Conservation (phyloP, 73 alveolate species). For the Urostyla sp. region DNA sequence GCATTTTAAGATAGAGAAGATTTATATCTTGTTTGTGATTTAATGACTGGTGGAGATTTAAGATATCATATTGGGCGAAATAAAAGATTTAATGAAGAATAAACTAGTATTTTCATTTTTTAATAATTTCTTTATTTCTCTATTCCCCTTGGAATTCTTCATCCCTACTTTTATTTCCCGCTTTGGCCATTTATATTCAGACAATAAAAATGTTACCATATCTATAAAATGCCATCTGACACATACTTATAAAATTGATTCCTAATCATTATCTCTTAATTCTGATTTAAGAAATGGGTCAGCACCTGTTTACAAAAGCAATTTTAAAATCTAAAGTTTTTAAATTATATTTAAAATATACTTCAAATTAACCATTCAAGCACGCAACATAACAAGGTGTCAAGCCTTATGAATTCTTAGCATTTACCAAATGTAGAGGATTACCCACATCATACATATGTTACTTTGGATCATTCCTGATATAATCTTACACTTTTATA, state of each 20-base stretch:
- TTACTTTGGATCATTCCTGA: slow-evolving; percentile 20
- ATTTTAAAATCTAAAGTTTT: too few species aligned
- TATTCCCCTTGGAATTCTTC: too few species aligned
- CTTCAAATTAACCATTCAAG: slow-evolving; percentile 31
- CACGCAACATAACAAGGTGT: slow-evolving; percentile 33
- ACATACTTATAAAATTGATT: too few species aligned
- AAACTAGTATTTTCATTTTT: slow-evolving; percentile 75
- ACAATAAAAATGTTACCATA: too few species aligned
- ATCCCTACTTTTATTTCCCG: too few species aligned
- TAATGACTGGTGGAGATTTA: slow-evolving; percentile 96
- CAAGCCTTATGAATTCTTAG: slow-evolving; percentile 17
- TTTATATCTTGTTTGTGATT: slow-evolving; percentile 92
- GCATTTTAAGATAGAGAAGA: slow-evolving; percentile 95
- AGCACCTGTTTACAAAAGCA: too few species aligned
- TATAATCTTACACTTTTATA: not conserved
- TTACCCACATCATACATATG: slow-evolving; percentile 37
- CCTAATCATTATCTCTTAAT: too few species aligned
- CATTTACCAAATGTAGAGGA: slow-evolving; percentile 9
- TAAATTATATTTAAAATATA: too few species aligned
- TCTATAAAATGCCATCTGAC: too few species aligned
- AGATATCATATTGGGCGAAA: slow-evolving; percentile 89
- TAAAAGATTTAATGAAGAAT: slow-evolving; percentile 89
- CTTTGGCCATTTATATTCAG: too few species aligned
- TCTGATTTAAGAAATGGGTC: too few species aligned
- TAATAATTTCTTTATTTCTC: too few species aligned